Evolutionary conservation across 257 asterid genomes (phyloP).

Genomic region (Ajuga chamaepitys): DNA sequence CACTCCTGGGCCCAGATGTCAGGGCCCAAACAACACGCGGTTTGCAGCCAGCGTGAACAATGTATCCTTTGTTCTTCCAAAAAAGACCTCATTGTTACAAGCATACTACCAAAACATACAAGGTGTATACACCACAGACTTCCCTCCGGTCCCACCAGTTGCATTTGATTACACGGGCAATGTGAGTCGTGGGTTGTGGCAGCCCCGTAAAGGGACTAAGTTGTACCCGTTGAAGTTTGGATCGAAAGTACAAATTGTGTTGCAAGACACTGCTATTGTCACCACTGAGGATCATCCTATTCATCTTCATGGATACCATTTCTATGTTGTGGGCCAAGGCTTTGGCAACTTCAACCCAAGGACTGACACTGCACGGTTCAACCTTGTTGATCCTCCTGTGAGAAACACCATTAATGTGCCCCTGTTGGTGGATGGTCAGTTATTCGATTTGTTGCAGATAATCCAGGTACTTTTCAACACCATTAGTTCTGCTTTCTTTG

Average conservation of each 20-base stretch:
- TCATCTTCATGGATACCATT: slow-evolving; percentile 63
- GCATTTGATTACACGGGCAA: slow-evolving; percentile 51
- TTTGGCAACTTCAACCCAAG: slow-evolving; percentile 54
- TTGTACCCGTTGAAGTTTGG: slow-evolving; percentile 43
- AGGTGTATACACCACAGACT: slow-evolving; percentile 48
- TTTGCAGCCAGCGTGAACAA: slow-evolving; percentile 67
- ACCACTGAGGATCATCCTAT: slow-evolving; percentile 59
- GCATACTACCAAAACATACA: slow-evolving; percentile 52
- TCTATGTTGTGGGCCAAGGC: slow-evolving; percentile 60
- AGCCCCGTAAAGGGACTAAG: slow-evolving; percentile 45
- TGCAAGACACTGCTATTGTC: slow-evolving; percentile 59
- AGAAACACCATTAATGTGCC: slow-evolving; percentile 58
- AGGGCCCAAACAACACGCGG: slow-evolving; percentile 52
- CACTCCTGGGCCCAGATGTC: slow-evolving; percentile 53
- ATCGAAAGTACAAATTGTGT: slow-evolving; percentile 42
- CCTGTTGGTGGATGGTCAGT: slow-evolving; percentile 68
- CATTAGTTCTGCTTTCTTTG: not conserved
- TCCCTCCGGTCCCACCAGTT: slow-evolving; percentile 48
- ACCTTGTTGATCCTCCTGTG: slow-evolving; percentile 53
- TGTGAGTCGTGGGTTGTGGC: slow-evolving; percentile 45
- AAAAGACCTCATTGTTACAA: slow-evolving; percentile 37
- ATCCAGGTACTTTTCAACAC: slow-evolving; percentile 40
- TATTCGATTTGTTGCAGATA: slow-evolving; percentile 56
- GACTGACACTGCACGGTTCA: slow-evolving; percentile 36
- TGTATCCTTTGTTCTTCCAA: slow-evolving; percentile 42